Conservation (phyloP, 257 asterid species). For the Capsicum baccatum region DNA sequence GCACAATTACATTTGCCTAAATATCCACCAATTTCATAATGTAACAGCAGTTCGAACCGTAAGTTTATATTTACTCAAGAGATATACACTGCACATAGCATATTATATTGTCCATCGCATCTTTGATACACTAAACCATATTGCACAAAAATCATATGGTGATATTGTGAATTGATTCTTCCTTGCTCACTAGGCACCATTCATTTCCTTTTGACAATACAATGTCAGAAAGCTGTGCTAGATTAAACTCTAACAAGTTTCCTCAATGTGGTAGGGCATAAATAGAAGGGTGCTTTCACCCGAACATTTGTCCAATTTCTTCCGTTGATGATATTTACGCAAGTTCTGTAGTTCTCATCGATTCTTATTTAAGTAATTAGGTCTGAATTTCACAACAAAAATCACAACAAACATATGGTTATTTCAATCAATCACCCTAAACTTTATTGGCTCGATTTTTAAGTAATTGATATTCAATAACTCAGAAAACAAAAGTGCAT, state of each 20-base stretch:
- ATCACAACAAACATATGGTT: not conserved
- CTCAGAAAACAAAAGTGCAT: not conserved
- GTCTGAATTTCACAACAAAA: not conserved
- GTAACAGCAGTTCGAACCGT: not conserved
- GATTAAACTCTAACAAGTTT: not conserved
- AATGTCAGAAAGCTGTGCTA: not conserved
- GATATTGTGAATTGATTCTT: not conserved
- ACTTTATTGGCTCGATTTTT: not conserved
- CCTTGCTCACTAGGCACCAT: not conserved
- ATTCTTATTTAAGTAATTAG: not conserved
- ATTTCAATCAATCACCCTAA: not conserved
- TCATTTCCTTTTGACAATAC: not conserved
- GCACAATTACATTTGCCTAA: conserved; percentile 8
- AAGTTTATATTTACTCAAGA: not conserved
- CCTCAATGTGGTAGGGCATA: conserved; percentile 5
- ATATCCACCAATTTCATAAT: not conserved
- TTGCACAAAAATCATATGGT: not conserved
- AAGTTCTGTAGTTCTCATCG: not conserved
- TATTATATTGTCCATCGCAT: not conserved
- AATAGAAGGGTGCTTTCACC: not conserved
- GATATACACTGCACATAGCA: not conserved
- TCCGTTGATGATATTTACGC: not conserved
- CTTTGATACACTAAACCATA: not conserved
- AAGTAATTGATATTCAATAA: not conserved
- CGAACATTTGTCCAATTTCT: not conserved